Base-by-base conservation (phyloP, 2,329 filamentous ascomycete genomes). In the Cercospora sesami region DNA sequence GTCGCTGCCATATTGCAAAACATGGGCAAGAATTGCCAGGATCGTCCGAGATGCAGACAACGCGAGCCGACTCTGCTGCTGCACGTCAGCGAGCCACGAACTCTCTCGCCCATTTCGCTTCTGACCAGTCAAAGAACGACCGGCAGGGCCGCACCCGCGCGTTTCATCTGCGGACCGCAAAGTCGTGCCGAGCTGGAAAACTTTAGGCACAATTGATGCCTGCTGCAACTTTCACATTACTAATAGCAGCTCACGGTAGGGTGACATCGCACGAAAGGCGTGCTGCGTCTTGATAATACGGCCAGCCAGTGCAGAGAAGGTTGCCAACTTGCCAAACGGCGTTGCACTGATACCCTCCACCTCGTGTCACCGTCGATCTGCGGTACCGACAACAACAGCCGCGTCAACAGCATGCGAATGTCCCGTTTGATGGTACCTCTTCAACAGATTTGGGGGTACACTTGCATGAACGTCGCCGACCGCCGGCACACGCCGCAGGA, bases 1-100 rank as follows among this genome's bases (percentile, higher is more conserved):
- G 26, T 16, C 2, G 21, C 45, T 51, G 21, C 12, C 18, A 58
- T 28, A 39, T 36, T 58, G 51, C 62, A 33, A 64, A 39, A 53
- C 45, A 39, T 28, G 18, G 64, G 64, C 64, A 62, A 66, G 58
- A 55, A 21, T 53, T 58, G 64, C 59, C 58, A 61, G 42, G 18
- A 58, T 63, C 64, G 45, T 16, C 59, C 39, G 30, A 31, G 55
- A 12, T 26, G 36, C 28, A 36, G 36, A 58, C 28, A 42, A 33
- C 9, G 36, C 48, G 59, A 31, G 62, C 65, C 55, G 63, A 42
- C 51, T 51, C 28, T 58, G 31, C 31, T 65, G 33, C 55, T 67
- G 65, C 65, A 67, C 65, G 60, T 63, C 65, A 67, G 53, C 42
- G 63, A 42, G 59, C 26, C 36, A 42, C 45, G 45, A 63, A 58